A percentile compares a stretch with the other conserved stretches of the same genome.
phyloP scores from a whole-genome alignment of 2,329 filamentous ascomycete genomes.

The Bipolaris zeicola region DNA sequence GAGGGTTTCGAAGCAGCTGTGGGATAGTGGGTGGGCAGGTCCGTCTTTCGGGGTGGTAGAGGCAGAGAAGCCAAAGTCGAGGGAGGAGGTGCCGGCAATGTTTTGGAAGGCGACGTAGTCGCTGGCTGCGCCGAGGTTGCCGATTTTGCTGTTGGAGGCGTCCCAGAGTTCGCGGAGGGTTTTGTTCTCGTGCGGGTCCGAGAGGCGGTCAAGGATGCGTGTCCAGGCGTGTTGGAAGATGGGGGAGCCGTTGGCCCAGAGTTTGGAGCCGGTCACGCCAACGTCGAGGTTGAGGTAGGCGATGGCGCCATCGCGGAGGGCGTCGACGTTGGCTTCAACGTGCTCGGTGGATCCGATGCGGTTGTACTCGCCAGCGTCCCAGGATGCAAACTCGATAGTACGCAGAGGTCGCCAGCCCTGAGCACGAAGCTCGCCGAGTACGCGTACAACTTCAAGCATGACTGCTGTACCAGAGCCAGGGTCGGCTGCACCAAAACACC shows the following conservation, averaged over 20 bases:
- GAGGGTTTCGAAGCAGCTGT: constrained; percentile 88
- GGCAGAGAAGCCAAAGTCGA: constrained; percentile 82
- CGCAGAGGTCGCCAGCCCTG: constrained; percentile 88
- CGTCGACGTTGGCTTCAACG: constrained; percentile 81
- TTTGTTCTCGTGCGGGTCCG: constrained; percentile 71
- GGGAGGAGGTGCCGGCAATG: constrained; percentile 83
- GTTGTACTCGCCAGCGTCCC: constrained; percentile 95
- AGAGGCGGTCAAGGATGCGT: constrained; percentile 74
- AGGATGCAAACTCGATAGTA: constrained; percentile 96
- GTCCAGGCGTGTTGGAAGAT: constrained; percentile 74
- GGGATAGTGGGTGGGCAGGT: constrained; percentile 66
- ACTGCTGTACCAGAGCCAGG: constrained; percentile 86
- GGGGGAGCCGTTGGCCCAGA: constrained; percentile 81
- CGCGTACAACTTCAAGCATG: constrained; percentile 84
- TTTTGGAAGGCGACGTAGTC: constrained; percentile 92
- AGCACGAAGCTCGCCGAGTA: constrained; percentile 77
- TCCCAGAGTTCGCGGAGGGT: constrained; percentile 80
- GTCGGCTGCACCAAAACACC: constrained; percentile 85
- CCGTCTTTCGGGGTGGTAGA: constrained; percentile 17
- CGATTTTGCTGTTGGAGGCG: constrained; percentile 62
- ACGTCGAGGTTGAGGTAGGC: constrained; percentile 92
- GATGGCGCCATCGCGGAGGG: constrained; percentile 73
- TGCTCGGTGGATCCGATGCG: constrained; percentile 92
- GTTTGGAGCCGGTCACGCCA: constrained; percentile 75
- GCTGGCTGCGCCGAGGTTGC: constrained; percentile 72